Conservation (phyloP, 2,329 filamentous ascomycete genomes). For the Xylaria sp. region DNA sequence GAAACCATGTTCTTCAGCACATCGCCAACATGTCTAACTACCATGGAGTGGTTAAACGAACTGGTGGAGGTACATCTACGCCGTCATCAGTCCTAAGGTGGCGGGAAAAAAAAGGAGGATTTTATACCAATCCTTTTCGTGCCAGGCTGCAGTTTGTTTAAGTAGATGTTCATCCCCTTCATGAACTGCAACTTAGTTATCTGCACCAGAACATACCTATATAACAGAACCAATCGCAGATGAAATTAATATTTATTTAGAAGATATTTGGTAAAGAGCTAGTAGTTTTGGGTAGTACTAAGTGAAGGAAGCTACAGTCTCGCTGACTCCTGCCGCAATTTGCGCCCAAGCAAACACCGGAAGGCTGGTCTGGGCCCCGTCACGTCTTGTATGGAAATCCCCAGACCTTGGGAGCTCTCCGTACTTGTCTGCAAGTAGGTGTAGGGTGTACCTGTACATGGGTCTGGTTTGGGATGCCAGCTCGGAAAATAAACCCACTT, state of each 20-base stretch:
- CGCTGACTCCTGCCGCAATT: conserved; percentile 28
- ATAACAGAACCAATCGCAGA: too few relatives aligned
- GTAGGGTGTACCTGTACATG: not conserved
- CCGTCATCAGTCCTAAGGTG: too few relatives aligned
- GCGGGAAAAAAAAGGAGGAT: too few relatives aligned
- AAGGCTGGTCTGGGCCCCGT: not conserved
- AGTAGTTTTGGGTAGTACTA: conserved; percentile 2
- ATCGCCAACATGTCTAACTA: too few relatives aligned
- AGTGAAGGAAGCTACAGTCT: not conserved
- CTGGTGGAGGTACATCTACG: too few relatives aligned
- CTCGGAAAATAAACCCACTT: conserved; percentile 25
- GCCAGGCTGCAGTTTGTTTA: too few relatives aligned
- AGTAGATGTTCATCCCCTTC: too few relatives aligned
- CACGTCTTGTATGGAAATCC: conserved; percentile 7
- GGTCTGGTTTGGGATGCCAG: conserved; percentile 10
- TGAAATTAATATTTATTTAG: not conserved
- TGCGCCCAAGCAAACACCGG: conserved; percentile 1
- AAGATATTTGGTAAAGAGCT: not conserved
- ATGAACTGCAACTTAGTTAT: too few relatives aligned
- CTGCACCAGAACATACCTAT: too few relatives aligned
- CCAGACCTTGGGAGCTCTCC: not conserved
- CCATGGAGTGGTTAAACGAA: too few relatives aligned
- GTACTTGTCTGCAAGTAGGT: not conserved
- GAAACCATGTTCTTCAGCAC: too few relatives aligned
- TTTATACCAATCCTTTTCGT: not conserved